These are phyloP conservation scores for Parsonsia alboflavescens DNA, from an alignment of 257 asterid species.

Conservation along the genomic window DNA sequence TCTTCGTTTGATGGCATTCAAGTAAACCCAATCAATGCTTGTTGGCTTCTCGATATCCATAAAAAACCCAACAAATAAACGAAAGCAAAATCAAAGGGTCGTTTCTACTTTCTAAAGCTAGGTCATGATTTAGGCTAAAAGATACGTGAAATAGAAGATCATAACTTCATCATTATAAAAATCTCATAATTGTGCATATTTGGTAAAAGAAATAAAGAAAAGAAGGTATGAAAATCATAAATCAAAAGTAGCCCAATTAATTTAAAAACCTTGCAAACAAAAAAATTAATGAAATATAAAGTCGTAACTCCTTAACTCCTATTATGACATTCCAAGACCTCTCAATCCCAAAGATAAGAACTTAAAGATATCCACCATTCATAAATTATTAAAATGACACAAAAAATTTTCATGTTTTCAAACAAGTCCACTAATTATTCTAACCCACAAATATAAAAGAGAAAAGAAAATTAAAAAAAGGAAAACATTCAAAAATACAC, in stretches of 20 bases:
- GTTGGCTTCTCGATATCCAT: no score
- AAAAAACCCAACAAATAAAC: neutral
- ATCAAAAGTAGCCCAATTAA: neutral
- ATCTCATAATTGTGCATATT: neutral
- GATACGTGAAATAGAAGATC: neutral
- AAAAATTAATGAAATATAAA: neutral
- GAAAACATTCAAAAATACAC: neutral
- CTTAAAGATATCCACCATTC: neutral
- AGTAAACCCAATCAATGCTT: no score
- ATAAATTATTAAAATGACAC: neutral
- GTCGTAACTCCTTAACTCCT: no score
- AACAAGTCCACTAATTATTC: neutral
- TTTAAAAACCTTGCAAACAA: neutral
- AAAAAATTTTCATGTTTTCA: neutral
- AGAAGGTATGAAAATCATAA: neutral
- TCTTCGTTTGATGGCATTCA: no score
- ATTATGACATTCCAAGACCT: neutral
- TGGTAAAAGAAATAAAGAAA: neutral
- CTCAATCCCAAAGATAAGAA: neutral
- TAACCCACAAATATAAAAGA: neutral
- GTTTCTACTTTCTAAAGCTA: neutral
- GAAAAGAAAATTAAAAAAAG: no score
- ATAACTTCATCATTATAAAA: neutral
- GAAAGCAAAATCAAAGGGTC: neutral
- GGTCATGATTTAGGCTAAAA: neutral